Percentiles rank a stretch among this genome's conserved stretches.
These are phyloP conservation scores for Sicyos edulis DNA, from an alignment of 306 rosid species.

Conservation along the genomic window DNA sequence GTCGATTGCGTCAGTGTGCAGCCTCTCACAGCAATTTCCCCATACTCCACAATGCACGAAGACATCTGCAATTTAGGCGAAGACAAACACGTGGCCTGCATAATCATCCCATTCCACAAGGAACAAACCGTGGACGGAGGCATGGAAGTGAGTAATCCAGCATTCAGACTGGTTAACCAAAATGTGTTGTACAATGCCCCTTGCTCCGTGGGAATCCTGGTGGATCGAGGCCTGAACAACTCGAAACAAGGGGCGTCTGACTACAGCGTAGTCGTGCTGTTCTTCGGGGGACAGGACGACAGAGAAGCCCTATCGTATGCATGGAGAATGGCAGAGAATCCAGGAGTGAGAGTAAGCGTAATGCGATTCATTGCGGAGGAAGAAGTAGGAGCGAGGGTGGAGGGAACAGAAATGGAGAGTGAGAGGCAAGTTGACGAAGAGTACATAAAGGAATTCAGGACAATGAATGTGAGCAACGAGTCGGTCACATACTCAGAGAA, in stretches of 20 bases:
- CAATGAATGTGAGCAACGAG: slow-evolving; percentile 19
- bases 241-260: slow-evolving; percentile 44
- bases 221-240: slow-evolving; percentile 69
- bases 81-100: slow-evolving; percentile 63
- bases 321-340: slow-evolving; percentile 72
- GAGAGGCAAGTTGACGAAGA: slow-evolving; percentile 56
- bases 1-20: slow-evolving; percentile 47
- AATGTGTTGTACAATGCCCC: slow-evolving; percentile 64
- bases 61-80: slow-evolving; percentile 75
- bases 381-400: slow-evolving; percentile 14
- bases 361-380: slow-evolving; percentile 46
- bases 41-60: slow-evolving; percentile 89
- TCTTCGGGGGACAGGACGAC: slow-evolving; percentile 91
- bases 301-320: slow-evolving; percentile 78
- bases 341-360: slow-evolving; percentile 44
- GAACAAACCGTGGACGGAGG: slow-evolving; percentile 91
- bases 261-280: slow-evolving; percentile 40
- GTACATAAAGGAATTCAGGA: slow-evolving; percentile 41
- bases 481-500: slow-evolving; percentile 44
- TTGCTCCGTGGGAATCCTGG: slow-evolving; percentile 82
- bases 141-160: slow-evolving; percentile 77
- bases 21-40: slow-evolving; percentile 79
- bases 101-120: slow-evolving; percentile 81
- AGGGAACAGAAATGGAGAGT: slow-evolving; percentile 33
- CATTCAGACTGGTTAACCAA: slow-evolving; percentile 57